Evolutionary conservation across 768 basidiomycete genomes (phyloP).

Genomic region (Termitomyces sp.): DNA sequence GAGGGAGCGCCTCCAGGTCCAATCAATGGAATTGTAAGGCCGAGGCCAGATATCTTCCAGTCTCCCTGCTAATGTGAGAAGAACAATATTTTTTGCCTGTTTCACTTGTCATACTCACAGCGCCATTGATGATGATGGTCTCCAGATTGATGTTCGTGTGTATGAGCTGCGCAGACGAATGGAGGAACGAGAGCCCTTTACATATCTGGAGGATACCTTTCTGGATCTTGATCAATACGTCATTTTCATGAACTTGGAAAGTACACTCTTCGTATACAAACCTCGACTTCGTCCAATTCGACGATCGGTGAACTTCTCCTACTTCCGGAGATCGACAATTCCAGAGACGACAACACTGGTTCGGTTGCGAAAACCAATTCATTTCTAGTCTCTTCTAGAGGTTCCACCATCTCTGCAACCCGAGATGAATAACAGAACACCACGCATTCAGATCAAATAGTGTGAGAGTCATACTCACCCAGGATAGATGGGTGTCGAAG

Average conservation of each 20-base stretch:
- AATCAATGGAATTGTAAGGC: conserved; percentile 75
- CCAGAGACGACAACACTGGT: conserved; percentile 76
- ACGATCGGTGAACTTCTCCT: conserved; percentile 50
- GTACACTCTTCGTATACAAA: conserved; percentile 26
- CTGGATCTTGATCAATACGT: conserved; percentile 46
- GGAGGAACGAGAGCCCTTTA: conserved; percentile 86
- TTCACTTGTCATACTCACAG: conserved; percentile 42
- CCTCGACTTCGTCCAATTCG: conserved; percentile 96
- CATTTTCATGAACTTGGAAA: conserved; percentile 27
- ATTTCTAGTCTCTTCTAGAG: conserved; percentile 85
- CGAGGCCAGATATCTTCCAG: conserved; percentile 94
- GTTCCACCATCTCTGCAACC: conserved; percentile 88
- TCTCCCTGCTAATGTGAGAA: conserved; percentile 60
- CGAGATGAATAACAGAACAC: conserved; percentile 6
- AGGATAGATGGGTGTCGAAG: conserved; percentile 92
- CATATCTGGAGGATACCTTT: conserved; percentile 93
- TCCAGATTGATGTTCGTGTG: conserved; percentile 90
- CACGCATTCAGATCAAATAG: background rate
- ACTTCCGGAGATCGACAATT: conserved; percentile 66
- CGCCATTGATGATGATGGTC: conserved; percentile 82
- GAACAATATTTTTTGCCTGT: background rate
- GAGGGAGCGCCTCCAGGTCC: conserved; percentile 65
- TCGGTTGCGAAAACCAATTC: conserved; percentile 95
- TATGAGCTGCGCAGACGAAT: conserved; percentile 85
- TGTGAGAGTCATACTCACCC: conserved; percentile 37